Percentiles rank a stretch among this genome's conserved stretches.
Conservation (phyloP, 2,329 filamentous ascomycete species). For the Coniella vitis region DNA sequence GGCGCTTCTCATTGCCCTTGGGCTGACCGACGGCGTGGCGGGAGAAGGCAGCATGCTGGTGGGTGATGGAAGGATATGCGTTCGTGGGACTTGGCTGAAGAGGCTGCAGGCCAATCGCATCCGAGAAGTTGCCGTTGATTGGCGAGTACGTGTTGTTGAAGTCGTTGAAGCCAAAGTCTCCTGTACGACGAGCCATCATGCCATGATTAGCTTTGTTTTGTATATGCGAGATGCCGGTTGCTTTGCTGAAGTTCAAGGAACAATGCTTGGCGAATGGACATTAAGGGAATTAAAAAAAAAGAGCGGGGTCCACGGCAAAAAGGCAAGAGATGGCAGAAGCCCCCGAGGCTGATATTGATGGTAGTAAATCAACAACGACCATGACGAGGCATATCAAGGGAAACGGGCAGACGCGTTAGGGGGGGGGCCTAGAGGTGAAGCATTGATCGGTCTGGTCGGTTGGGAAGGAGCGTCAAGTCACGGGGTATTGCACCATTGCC, state of each 20-base stretch:
- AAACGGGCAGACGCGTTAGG: neutral
- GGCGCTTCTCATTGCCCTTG: constrained; percentile 37
- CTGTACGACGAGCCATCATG: constrained; percentile 38
- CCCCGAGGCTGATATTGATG: neutral
- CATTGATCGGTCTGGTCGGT: constrained; percentile 12
- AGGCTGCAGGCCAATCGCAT: constrained; percentile 38
- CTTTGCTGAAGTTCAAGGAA: neutral
- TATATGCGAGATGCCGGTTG: neutral
- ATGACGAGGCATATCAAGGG: constrained; percentile 10
- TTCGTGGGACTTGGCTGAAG: constrained; percentile 46
- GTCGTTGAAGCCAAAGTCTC: constrained; percentile 51
- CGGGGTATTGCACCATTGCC: constrained; percentile 56
- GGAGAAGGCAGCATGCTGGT: constrained; percentile 26
- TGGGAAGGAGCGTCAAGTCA: constrained; percentile 33
- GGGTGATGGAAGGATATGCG: constrained; percentile 35
- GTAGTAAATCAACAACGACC: constrained; percentile 1
- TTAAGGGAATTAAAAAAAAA: neutral
- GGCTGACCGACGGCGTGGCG: constrained; percentile 18
- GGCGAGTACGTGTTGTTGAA: constrained; percentile 47
- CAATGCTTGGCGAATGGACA: neutral
- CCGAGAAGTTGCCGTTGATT: constrained; percentile 38
- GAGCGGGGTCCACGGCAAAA: neutral
- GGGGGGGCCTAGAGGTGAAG: neutral
- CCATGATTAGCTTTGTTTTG: constrained; percentile 33
- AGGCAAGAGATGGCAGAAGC: constrained; percentile 6